phyloP scores from a whole-genome alignment of 192 early-diverging fungal genomes.

The Backusella mclennaniae region DNA sequence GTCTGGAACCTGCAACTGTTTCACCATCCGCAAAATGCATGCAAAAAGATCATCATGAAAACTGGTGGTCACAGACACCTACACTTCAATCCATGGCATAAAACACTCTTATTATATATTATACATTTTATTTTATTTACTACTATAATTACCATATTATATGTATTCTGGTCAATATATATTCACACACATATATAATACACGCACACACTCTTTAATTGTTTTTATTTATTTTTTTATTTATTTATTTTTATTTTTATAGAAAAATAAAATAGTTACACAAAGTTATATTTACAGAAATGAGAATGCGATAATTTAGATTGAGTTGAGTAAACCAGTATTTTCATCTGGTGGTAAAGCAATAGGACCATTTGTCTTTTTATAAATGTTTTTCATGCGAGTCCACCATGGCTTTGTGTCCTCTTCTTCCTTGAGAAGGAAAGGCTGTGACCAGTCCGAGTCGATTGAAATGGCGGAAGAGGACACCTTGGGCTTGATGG shows the following conservation, averaged over 20 bases:
- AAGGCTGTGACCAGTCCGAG: background rate
- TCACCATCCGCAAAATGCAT: background rate
- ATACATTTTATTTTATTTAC: background rate
- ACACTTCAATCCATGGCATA: background rate
- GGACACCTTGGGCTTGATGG: slow-evolving; percentile 35
- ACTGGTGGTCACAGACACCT: background rate
- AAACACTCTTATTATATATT: background rate
- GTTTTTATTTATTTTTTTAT: background rate
- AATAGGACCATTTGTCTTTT: background rate
- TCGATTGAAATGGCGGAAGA: background rate
- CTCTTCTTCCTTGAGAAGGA: background rate
- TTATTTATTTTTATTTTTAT: background rate
- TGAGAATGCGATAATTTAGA: background rate
- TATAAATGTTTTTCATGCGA: background rate
- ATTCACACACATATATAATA: background rate
- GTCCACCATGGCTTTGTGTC: background rate
- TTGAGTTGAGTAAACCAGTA: slow-evolving; percentile 3
- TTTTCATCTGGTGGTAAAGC: slow-evolving; percentile 10
- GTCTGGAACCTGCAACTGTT: background rate
- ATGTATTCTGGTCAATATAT: background rate
- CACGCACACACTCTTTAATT: background rate
- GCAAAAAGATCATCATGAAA: background rate
- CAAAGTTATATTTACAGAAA: background rate
- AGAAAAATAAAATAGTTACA: background rate
- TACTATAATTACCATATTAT: background rate